phyloP scores from a whole-genome alignment of 2,329 filamentous ascomycete species.

The Penicillium decumbens region DNA sequence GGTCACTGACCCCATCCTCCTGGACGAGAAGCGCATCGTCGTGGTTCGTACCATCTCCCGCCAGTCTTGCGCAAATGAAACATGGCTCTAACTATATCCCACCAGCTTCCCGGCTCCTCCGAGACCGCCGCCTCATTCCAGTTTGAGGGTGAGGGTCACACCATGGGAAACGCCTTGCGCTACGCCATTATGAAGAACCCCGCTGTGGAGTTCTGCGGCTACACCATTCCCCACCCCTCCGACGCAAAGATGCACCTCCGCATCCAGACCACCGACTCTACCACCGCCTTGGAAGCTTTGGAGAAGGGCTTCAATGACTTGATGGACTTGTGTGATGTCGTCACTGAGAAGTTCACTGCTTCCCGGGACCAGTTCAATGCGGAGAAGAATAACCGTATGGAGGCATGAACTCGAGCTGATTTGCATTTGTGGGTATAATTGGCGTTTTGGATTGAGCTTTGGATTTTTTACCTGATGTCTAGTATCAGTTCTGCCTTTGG shows the following conservation, averaged over 20 bases:
- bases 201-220: constrained; percentile 95
- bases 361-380: constrained; percentile 60
- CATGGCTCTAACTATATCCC: background rate
- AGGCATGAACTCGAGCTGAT: constrained; percentile 20
- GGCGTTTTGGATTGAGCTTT: background rate
- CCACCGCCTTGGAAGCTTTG: constrained; percentile 75
- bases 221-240: constrained; percentile 94
- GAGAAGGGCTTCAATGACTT: constrained; percentile 87
- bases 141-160: constrained; percentile 90
- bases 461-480: background rate
- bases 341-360: constrained; percentile 79
- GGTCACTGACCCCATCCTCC: constrained; percentile 14
- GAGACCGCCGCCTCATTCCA: constrained; percentile 92
- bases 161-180: constrained; percentile 85
- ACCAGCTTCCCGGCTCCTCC: constrained; percentile 72
- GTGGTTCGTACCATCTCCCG: constrained; percentile 48
- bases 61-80: background rate
- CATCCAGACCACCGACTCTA: constrained; percentile 94
- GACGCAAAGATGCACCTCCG: constrained; percentile 95
- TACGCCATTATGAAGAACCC: constrained; percentile 99
- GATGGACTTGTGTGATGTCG: constrained; percentile 86
- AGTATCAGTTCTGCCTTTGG: background rate
- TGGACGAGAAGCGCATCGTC: constrained; percentile 54
- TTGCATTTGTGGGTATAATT: background rate
- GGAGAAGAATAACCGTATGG: constrained; percentile 33